These are phyloP conservation scores for Xylariaceae sp. DNA, from an alignment of 2,329 filamentous ascomycete species.

Conservation along the genomic window DNA sequence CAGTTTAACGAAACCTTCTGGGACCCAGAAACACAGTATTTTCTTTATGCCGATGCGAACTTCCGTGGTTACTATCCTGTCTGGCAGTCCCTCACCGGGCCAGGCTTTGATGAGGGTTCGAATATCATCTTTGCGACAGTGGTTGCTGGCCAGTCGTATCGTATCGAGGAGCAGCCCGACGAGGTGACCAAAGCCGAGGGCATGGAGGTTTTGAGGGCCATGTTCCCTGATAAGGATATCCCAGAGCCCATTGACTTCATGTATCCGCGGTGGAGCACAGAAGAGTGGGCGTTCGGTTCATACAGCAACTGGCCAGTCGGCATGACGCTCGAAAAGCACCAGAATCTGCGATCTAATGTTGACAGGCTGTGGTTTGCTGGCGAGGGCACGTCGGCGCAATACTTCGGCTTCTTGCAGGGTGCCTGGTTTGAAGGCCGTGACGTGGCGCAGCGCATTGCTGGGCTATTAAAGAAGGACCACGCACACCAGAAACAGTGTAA, in stretches of 20 bases:
- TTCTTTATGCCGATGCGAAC: slow-evolving; percentile 53
- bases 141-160: slow-evolving; percentile 61
- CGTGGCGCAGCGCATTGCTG: slow-evolving; percentile 53
- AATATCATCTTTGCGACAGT: slow-evolving; percentile 73
- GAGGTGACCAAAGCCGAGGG: slow-evolving; percentile 63
- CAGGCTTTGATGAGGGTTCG: slow-evolving; percentile 65
- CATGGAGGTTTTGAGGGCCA: slow-evolving; percentile 62
- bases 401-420: slow-evolving; percentile 71
- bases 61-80: slow-evolving; percentile 58
- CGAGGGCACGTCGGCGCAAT: slow-evolving; percentile 67
- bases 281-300: slow-evolving; percentile 60
- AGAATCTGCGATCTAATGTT: slow-evolving; percentile 71
- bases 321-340: slow-evolving; percentile 68
- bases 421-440: slow-evolving; percentile 64
- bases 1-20: slow-evolving; percentile 74
- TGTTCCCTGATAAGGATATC: slow-evolving; percentile 64
- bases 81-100: slow-evolving; percentile 67
- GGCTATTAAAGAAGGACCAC: slow-evolving; percentile 37
- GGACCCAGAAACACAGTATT: slow-evolving; percentile 54
- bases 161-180: slow-evolving; percentile 65
- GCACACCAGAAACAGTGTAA: slow-evolving; percentile 25
- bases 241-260: slow-evolving; percentile 66
- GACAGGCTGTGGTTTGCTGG: slow-evolving; percentile 69
- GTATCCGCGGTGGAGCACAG: slow-evolving; percentile 64
- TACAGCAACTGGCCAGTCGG: slow-evolving; percentile 73